Conservation (phyloP, 306 rosid genomes). For the Hippophae rhamnoides region DNA sequence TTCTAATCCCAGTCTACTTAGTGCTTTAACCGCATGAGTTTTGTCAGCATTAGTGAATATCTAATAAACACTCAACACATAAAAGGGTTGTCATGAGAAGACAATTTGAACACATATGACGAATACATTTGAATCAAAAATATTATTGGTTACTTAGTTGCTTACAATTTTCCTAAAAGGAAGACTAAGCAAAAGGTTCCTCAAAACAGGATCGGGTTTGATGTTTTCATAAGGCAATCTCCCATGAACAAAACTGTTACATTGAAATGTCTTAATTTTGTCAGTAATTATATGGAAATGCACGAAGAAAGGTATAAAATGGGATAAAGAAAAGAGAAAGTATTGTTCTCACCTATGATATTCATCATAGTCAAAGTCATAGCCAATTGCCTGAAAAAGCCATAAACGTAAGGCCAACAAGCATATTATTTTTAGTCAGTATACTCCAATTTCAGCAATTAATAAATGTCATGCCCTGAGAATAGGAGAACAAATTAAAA, state of each 20-base stretch:
- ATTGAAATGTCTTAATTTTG: constrained; percentile 2
- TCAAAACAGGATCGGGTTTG: constrained; percentile 75
- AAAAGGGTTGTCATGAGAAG: constrained; percentile 4
- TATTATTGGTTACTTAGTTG: background rate
- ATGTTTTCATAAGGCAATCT: constrained; percentile 81
- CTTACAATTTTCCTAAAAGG: constrained; percentile 79
- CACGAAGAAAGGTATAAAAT: background rate
- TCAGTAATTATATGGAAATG: background rate
- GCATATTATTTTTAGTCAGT: background rate
- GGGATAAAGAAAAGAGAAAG: background rate
- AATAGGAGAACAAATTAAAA: background rate
- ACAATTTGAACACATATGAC: background rate
- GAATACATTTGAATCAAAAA: too few species aligned
- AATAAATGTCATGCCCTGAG: constrained; percentile 1
- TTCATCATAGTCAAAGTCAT: constrained; percentile 87
- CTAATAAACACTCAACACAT: constrained; percentile 22
- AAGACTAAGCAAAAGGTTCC: constrained; percentile 58
- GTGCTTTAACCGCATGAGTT: constrained; percentile 65
- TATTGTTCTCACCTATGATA: constrained; percentile 52
- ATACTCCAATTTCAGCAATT: background rate
- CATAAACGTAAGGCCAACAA: constrained; percentile 5
- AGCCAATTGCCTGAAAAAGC: constrained; percentile 69
- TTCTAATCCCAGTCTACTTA: constrained; percentile 77
- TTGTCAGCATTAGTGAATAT: constrained; percentile 92
- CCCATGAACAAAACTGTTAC: constrained; percentile 77